A percentile compares a stretch with the other conserved stretches of the same genome.
These are phyloP conservation scores for Vickermania spadyakhi DNA, from an alignment of 208 protist genomes.

Conservation along the genomic window DNA sequence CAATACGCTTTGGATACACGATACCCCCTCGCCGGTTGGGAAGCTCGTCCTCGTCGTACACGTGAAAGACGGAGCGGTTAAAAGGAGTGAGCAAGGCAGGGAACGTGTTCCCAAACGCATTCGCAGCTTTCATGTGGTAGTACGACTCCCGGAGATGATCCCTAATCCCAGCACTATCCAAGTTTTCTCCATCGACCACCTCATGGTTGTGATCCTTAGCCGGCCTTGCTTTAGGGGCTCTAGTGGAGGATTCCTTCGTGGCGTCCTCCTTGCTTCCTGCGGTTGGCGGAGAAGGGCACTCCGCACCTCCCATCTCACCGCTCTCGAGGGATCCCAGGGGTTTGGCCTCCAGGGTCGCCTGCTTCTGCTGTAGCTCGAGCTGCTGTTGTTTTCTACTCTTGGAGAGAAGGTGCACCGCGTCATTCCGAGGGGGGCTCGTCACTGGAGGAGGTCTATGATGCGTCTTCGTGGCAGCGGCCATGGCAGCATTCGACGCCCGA, in stretches of 20 bases:
- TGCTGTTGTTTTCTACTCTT: neutral
- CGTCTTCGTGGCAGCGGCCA: slow-evolving; percentile 2
- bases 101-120: slow-evolving; percentile 12
- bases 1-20: neutral
- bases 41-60: slow-evolving; percentile 3
- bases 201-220: neutral
- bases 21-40: neutral
- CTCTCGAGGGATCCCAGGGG: neutral
- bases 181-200: neutral
- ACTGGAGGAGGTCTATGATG: neutral
- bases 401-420: neutral
- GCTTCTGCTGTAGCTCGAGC: too few relatives aligned
- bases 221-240: too few relatives aligned
- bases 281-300: neutral
- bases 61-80: slow-evolving; percentile 2
- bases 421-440: neutral
- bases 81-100: slow-evolving; percentile 28
- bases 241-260: neutral
- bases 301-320: neutral
- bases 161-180: slow-evolving; percentile 2
- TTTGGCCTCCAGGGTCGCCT: neutral
- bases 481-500: slow-evolving; percentile 2
- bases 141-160: slow-evolving; percentile 18
- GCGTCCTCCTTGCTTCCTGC: neutral
- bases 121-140: slow-evolving; percentile 13